Evolutionary conservation across 805 yeast species (phyloP), one percentile per base, ranked within the genome.

Genomic region (Nakazawaea ambrosiae): DNA sequence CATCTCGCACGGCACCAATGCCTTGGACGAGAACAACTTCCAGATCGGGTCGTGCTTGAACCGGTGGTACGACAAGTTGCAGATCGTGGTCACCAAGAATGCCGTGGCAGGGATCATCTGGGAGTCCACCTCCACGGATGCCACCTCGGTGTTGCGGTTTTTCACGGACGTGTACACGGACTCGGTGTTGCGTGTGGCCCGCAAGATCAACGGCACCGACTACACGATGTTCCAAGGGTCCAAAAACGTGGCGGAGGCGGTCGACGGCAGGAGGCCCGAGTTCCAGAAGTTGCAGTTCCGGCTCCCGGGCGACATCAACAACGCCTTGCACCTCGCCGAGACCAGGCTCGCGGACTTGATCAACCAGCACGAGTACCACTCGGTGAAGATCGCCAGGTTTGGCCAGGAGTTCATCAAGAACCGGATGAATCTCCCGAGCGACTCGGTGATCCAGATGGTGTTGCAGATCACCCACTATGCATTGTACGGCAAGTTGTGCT

Each of bases 41-140:
- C 81, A 75, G 53, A 53, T 63, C 17, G 81, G 81, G 19, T 65
- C 77, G 4, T 75, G 81, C 53, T 70, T 76, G 12, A 70, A 73
- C 33, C 57, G 81, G 39, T 74, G 78, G 71, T 75, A 75, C 49
- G 81, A 75, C 50, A 75, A 75, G 47, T 55, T 75, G 38, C 78
- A 74, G 48, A 51, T 75, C 34, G 61, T 75, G 14, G 67, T 75
- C 8, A 70, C 79, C 3, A 58, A 63, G 28, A 75, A 75, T 50
- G 67, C 79, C 0, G 75, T 72, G 17, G 78, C 78, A 2, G 81
- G 79, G 4, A 63, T 75, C 34, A 73, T 72, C 16, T 75, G 78
- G 72, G 80, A 76, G 45, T 67, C 74, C 10, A 63, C 75, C 2
- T 64, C 73, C 17, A 72, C 73, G 70, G 81, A 75, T 51, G 68